Evolutionary conservation across 2,329 filamentous ascomycete genomes (phyloP).

Genomic region (Didymosphaeria variabile): DNA sequence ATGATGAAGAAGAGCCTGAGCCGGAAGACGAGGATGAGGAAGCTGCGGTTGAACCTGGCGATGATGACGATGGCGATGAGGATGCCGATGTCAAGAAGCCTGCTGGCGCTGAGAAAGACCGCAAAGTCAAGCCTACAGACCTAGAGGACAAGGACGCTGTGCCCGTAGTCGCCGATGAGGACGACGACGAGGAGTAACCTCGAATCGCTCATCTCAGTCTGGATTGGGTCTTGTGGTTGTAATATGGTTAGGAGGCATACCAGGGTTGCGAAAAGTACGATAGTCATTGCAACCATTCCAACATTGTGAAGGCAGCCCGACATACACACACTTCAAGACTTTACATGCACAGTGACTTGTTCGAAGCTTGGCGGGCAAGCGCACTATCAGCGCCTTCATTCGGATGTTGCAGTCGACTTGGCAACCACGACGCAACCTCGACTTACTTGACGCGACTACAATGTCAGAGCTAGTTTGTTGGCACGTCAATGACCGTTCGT

Average conservation of each 20-base stretch:
- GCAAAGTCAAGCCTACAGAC: constrained; percentile 42
- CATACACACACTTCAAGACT: not conserved
- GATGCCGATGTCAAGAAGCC: constrained; percentile 48
- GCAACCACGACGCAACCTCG: too few species aligned
- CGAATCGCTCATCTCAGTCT: not conserved
- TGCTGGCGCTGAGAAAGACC: constrained; percentile 43
- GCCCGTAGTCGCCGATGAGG: constrained; percentile 44
- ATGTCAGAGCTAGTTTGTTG: too few species aligned
- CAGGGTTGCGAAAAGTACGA: not conserved
- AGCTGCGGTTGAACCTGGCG: constrained; percentile 27
- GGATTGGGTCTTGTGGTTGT: too few species aligned
- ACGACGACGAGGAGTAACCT: constrained; percentile 32
- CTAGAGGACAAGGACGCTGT: constrained; percentile 36
- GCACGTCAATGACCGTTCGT: too few species aligned
- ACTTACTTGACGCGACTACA: too few species aligned
- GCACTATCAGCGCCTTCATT: too few species aligned
- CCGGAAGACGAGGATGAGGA: constrained; percentile 41
- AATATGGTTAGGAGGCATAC: not conserved
- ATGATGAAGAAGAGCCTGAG: constrained; percentile 41
- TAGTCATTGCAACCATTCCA: not conserved
- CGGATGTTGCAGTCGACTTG: too few species aligned
- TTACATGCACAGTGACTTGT: not conserved
- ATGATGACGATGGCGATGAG: constrained; percentile 36
- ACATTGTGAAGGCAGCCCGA: not conserved
- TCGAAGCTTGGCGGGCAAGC: not conserved